Evolutionary conservation across 164 flowering plant species (phyloP), one percentile per base, ranked within the genome.

Genomic region (Macadamia integrifolia): DNA sequence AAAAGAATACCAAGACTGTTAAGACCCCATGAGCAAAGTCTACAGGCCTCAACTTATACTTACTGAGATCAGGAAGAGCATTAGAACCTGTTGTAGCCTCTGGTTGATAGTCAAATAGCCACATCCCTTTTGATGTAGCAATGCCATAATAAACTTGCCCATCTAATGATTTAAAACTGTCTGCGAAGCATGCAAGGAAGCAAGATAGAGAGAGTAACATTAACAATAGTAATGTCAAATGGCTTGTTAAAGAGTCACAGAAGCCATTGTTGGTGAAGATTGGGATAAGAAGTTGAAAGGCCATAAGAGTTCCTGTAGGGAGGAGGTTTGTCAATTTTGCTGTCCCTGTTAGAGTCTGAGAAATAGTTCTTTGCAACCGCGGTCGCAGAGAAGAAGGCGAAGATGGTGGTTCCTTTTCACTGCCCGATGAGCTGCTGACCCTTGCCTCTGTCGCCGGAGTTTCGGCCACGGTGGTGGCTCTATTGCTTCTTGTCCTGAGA

Each of bases 291-390:
- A 86, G 74, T 60, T 84, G 88, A 61, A 86, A 86, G 3, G 81
- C 85, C 28, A 87, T 76, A 58, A 83, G 82, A 9, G 90, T 86
- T 42, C 89, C 87, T 9, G 92, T 89, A 0, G 95, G 95, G 17
- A 89, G 77, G 23, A 87, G 85, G 71, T 85, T 87, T 12, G 89
- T 87, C 4, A 89, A 78, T 73, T 81, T 76, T 35, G 86, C 81
- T 18, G 84, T 80, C 57, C 79, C 71, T 31, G 82, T 75, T 76
- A 85, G 64, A 67, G 86, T 78, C 62, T 74, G 85, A 3, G 84
- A 65, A 62, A 87, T 62, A 0, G 88, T 85, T 3, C 82, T 68
- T 58, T 76, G 88, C 0, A 69, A 48, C 13, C 82, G 69, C 55
- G 75, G 88, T 0, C 67, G 31, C 14, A 74, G 63, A 13, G 78